Conservation (phyloP, 208 protist genomes). For the Crithidia fasciculata region DNA sequence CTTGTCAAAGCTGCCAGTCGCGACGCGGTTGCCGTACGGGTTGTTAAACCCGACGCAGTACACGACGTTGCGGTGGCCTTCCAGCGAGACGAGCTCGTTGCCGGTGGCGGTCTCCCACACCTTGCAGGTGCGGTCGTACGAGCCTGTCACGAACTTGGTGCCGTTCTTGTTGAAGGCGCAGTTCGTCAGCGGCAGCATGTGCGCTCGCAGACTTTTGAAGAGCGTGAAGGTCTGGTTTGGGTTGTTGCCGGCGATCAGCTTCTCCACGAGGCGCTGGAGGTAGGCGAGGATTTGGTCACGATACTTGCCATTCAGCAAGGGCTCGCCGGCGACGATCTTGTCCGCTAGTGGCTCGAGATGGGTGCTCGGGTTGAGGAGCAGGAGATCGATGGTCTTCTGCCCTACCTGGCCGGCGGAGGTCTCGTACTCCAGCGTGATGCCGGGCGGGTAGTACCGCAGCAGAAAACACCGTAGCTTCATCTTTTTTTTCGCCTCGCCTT, state of each 20-base stretch:
- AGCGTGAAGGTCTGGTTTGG: slow-evolving; percentile 91
- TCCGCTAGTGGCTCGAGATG: slow-evolving; percentile 84
- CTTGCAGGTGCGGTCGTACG: slow-evolving; percentile 96
- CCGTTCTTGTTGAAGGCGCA: slow-evolving; percentile 97
- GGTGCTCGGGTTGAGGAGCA: slow-evolving; percentile 83
- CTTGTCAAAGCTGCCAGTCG: slow-evolving; percentile 97
- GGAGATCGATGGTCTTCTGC: slow-evolving; percentile 93
- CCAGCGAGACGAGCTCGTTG: slow-evolving; percentile 92
- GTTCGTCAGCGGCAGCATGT: slow-evolving; percentile 97
- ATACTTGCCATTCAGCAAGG: slow-evolving; percentile 85
- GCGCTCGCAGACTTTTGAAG: slow-evolving; percentile 94
- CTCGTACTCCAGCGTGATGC: slow-evolving; percentile 94
- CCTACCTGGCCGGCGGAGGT: slow-evolving; percentile 76
- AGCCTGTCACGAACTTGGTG: slow-evolving; percentile 94
- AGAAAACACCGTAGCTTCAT: slow-evolving; percentile 95
- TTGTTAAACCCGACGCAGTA: slow-evolving; percentile 97
- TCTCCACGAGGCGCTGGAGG: slow-evolving; percentile 90
- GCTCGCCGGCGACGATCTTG: slow-evolving; percentile 88
- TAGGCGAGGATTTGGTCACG: slow-evolving; percentile 82
- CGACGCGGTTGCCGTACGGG: slow-evolving; percentile 94
- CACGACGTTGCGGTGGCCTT: slow-evolving; percentile 96
- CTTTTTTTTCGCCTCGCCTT: slow-evolving; percentile 3
- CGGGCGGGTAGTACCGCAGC: slow-evolving; percentile 96
- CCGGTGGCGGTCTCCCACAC: slow-evolving; percentile 95
- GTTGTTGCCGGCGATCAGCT: slow-evolving; percentile 73